A percentile compares a stretch with the other conserved stretches of the same genome.
Evolutionary conservation across 345 rosid genomes (phyloP).

Genomic region (Luvunga scandens): DNA sequence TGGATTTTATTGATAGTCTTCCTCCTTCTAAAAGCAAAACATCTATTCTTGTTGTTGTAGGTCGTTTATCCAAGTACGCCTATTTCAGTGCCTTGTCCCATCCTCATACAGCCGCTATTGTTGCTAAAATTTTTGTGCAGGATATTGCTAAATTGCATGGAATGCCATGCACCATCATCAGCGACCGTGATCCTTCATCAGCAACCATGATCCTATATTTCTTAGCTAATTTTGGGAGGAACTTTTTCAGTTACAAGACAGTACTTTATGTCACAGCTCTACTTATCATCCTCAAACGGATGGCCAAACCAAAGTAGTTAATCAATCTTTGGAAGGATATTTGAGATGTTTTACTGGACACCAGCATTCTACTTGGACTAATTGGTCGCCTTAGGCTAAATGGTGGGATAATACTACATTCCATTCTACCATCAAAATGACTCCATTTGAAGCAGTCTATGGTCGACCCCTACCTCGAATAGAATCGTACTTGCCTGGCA

Average conservation of each 20-base stretch:
- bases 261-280: not conserved
- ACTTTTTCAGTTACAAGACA: not conserved
- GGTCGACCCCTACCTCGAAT: no score
- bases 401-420: no score
- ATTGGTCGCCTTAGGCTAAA: not conserved
- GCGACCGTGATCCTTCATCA: not conserved
- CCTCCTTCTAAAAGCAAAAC: fast-evolving
- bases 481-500: no score
- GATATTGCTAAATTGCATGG: not conserved
- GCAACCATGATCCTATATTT: not conserved
- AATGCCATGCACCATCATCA: not conserved
- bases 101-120: no score
- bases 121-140: not conserved
- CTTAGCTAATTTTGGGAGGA: not conserved
- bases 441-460: no score
- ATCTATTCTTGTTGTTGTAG: not conserved
- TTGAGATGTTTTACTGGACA: not conserved
- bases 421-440: no score
- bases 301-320: not conserved
- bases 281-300: not conserved
- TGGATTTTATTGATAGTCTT: not conserved
- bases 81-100: not conserved
- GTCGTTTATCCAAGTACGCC: not conserved
- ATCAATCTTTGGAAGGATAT: not conserved
- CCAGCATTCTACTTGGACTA: not conserved